Conservation (phyloP, 2,329 filamentous ascomycete genomes). For the Fusarium nelsonii region DNA sequence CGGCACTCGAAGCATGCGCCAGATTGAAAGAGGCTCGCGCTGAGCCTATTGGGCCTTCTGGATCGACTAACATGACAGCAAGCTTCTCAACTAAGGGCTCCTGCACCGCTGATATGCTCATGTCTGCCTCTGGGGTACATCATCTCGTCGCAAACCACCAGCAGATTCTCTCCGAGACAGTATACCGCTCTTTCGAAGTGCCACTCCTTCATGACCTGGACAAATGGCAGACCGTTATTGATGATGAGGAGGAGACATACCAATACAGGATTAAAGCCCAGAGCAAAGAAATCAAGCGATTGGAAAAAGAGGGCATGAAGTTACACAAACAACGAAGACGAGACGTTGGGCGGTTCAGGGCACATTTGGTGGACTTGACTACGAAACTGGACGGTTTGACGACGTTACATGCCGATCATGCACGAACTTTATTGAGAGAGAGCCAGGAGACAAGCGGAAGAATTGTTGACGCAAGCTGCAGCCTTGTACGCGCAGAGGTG, state of each 20-base stretch:
- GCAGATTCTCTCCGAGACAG: conserved; percentile 76
- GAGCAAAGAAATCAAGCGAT: conserved; percentile 70
- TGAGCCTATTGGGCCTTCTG: conserved; percentile 62
- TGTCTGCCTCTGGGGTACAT: conserved; percentile 73
- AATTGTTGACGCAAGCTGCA: conserved; percentile 74
- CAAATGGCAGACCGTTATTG: conserved; percentile 71
- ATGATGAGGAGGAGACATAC: conserved; percentile 74
- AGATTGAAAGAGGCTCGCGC: conserved; percentile 75
- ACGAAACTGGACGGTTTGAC: conserved; percentile 72
- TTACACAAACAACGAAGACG: conserved; percentile 70
- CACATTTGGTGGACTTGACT: conserved; percentile 73
- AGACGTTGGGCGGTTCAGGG: conserved; percentile 72
- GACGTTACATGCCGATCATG: conserved; percentile 69
- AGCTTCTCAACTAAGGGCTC: conserved; percentile 63
- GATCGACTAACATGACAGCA: conserved; percentile 56
- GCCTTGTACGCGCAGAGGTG: conserved; percentile 74
- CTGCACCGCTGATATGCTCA: conserved; percentile 73
- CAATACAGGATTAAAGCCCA: conserved; percentile 66
- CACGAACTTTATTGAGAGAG: conserved; percentile 70
- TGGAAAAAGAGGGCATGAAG: conserved; percentile 74
- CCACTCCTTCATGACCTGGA: conserved; percentile 77
- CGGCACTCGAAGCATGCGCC: conserved; percentile 75
- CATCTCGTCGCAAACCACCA: conserved; percentile 77
- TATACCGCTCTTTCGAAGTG: conserved; percentile 76
- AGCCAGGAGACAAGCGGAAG: conserved; percentile 73